Percentiles rank a stretch among this genome's conserved stretches.
Conservation (phyloP, 2,329 filamentous ascomycete genomes). For the Paracoccidioides brasiliensis region DNA sequence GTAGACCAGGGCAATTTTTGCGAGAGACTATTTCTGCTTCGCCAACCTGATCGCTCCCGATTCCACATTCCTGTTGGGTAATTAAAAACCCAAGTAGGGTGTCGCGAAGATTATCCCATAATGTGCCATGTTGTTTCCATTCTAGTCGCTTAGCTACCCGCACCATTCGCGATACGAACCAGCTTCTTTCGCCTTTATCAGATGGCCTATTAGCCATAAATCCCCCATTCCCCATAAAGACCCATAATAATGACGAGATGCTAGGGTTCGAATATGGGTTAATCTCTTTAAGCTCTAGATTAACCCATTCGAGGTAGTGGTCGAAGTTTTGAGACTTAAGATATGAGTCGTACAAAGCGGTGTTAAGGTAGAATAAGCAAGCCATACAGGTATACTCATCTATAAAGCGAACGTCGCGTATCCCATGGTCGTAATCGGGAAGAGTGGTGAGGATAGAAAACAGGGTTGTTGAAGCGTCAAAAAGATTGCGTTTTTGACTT, state of each 20-base stretch:
- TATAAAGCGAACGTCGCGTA: conserved; percentile 21
- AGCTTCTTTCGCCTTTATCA: conserved; percentile 19
- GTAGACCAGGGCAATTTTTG: conserved; percentile 9
- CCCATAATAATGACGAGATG: conserved; percentile 20
- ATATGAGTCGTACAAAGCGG: conserved; percentile 20
- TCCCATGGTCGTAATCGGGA: conserved; percentile 21
- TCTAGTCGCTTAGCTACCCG: conserved; percentile 21
- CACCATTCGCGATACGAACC: conserved; percentile 22
- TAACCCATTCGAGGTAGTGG: conserved; percentile 18
- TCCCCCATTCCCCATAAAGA: conserved; percentile 20
- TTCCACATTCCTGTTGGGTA: conserved; percentile 20
- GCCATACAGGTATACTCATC: conserved; percentile 22
- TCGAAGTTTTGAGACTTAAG: conserved; percentile 16
- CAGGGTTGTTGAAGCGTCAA: conserved; percentile 15
- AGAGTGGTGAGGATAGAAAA: conserved; percentile 19
- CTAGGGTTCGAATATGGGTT: conserved; percentile 17
- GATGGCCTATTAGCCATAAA: conserved; percentile 12
- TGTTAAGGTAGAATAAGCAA: conserved; percentile 20
- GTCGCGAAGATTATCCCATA: conserved; percentile 19
- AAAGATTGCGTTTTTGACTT: conserved; percentile 6
- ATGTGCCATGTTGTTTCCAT: conserved; percentile 17
- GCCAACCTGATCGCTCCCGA: conserved; percentile 15
- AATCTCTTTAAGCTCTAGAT: conserved; percentile 14
- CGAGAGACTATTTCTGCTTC: conserved; percentile 15
- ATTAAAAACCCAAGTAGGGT: conserved; percentile 17